phyloP scores from a whole-genome alignment of 1,284 basidiomycete species.

The Ustilago hordei region DNA sequence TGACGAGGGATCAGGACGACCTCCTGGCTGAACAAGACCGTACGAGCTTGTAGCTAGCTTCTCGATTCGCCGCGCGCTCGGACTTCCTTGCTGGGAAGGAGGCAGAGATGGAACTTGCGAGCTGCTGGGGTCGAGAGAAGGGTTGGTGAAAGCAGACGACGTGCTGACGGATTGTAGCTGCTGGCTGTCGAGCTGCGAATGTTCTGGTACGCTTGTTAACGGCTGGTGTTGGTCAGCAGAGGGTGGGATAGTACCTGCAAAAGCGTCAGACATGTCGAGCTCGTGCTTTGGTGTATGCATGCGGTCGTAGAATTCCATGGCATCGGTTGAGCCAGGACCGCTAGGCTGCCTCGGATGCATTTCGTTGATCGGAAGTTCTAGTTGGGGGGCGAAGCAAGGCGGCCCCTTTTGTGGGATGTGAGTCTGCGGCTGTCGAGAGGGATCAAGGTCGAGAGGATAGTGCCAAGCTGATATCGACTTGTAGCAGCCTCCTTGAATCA shows the following conservation, averaged over 20 bases:
- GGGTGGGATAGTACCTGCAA: conserved; percentile 21
- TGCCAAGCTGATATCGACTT: too few relatives aligned
- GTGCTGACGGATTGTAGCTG: conserved; percentile 11
- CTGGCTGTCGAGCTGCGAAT: conserved; percentile 46
- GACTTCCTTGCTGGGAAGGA: conserved; percentile 14
- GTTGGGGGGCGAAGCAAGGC: neutral
- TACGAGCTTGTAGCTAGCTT: conserved; percentile 32
- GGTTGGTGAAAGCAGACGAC: conserved; percentile 9
- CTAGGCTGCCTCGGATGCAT: conserved; percentile 50
- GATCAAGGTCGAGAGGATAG: too few relatives aligned
- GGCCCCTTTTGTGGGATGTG: neutral
- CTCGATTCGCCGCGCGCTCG: conserved; percentile 20
- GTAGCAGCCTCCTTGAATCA: too few relatives aligned
- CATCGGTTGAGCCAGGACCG: conserved; percentile 56
- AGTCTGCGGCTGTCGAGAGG: neutral
- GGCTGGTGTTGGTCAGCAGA: conserved; percentile 26
- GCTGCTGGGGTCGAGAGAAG: conserved; percentile 17
- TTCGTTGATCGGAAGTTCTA: neutral
- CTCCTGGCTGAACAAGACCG: conserved; percentile 46
- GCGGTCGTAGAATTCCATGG: conserved; percentile 57
- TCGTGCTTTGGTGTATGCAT: conserved; percentile 52
- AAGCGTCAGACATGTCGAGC: conserved; percentile 37
- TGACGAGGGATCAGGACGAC: conserved; percentile 23
- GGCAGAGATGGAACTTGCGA: conserved; percentile 14
- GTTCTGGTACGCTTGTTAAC: conserved; percentile 57